A percentile compares a stretch with the other conserved stretches of the same genome.
Evolutionary conservation across 2,329 filamentous ascomycete species (phyloP).

Genomic region (Madurella mycetomatis): DNA sequence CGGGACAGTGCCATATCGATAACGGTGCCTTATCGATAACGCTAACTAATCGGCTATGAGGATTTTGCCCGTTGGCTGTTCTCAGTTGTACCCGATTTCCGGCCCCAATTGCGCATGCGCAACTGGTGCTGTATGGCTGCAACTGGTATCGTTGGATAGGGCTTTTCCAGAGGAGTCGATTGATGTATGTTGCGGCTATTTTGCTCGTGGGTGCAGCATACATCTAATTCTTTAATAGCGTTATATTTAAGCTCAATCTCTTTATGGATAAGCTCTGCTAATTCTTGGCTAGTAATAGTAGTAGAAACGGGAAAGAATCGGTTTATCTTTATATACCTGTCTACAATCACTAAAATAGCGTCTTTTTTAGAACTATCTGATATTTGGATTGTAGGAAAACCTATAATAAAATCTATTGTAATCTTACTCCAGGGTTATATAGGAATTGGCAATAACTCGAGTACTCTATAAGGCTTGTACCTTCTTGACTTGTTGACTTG

Average conservation of each 20-base stretch:
- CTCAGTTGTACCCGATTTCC: too few species aligned
- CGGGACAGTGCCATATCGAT: too few species aligned
- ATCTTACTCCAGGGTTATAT: background rate
- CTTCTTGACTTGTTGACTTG: background rate
- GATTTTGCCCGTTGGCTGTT: too few species aligned
- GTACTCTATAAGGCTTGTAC: background rate
- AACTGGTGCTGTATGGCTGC: too few species aligned
- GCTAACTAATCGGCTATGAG: too few species aligned
- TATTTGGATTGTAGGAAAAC: background rate
- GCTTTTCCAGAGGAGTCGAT: too few species aligned
- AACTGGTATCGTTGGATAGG: too few species aligned
- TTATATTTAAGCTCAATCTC: background rate
- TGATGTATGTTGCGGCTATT: too few species aligned
- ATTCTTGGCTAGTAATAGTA: background rate
- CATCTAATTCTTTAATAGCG: too few species aligned
- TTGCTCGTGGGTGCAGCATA: too few species aligned
- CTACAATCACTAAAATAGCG: background rate
- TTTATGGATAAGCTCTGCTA: background rate
- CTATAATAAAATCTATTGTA: background rate
- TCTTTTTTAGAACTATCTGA: background rate
- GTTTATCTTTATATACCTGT: background rate
- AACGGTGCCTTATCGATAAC: too few species aligned
- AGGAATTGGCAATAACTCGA: background rate
- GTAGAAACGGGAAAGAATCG: background rate
- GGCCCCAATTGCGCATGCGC: too few species aligned